Percentiles rank a stretch among this genome's conserved stretches.
Conservation (phyloP, 257 asterid species). For the Solanum raphanifolium region DNA sequence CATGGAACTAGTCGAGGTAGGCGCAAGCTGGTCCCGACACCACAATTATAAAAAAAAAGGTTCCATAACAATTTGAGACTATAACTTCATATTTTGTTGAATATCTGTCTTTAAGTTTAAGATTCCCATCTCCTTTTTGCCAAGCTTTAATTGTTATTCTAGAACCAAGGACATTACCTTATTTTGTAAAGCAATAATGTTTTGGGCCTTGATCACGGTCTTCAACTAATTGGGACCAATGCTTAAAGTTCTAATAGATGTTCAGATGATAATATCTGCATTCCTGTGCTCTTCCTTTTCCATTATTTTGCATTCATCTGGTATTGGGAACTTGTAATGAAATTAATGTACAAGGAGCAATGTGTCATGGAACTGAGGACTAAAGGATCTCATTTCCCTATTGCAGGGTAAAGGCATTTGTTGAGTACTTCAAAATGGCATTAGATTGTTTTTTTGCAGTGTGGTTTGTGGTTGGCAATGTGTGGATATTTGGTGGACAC, state of each 20-base stretch:
- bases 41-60: background rate
- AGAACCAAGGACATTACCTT: background rate
- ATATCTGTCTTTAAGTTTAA: background rate
- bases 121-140: background rate
- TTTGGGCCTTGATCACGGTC: background rate
- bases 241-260: background rate
- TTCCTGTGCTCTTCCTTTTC: background rate
- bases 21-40: background rate
- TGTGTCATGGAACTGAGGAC: background rate
- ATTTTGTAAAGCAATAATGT: background rate
- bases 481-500: conserved; percentile 94
- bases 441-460: conserved; percentile 93
- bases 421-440: conserved; percentile 86
- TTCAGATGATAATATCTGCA: background rate
- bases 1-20: background rate
- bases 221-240: background rate
- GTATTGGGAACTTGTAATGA: background rate
- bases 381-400: conserved; percentile 8
- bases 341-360: background rate
- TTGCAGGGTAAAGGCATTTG: conserved; percentile 60
- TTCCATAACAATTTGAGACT: background rate
- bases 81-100: background rate
- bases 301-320: background rate
- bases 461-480: conserved; percentile 97
- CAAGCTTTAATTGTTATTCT: background rate